Evolutionary conservation across 2,329 filamentous ascomycete species (phyloP), one percentile per base, ranked within the genome.

Genomic region (Paecilomyces variotii): DNA sequence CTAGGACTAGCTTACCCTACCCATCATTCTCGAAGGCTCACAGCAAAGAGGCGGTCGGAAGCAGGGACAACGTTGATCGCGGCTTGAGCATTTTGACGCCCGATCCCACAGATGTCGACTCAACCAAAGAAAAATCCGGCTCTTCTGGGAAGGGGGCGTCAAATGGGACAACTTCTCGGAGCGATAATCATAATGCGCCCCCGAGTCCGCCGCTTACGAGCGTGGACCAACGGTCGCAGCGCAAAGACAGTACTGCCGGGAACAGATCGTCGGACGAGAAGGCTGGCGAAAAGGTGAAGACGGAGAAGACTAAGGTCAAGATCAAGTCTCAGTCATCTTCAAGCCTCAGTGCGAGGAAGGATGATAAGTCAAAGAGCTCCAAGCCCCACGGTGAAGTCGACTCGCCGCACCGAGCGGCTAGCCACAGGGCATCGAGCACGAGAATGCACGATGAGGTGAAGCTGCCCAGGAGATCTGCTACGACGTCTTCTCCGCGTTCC

Each of bases 1-100:
- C 76, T 54, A 77, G 75, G 62, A 68, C 74, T 28, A 82, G 81
- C 61, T 70, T 89, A 50, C 87, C 90, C 5, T 96, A 96, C 70
- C 90, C 91, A 1, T 82, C 82, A 10, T 91, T 95, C 74, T 94
- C 89, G 76, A 97, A 95, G 76, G 89, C 89, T 11, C 90, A 96
- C 73, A 95, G 91, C 79, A 94, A 91, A 74, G 93, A 97, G 76
- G 84, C 86, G 52, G 84, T 96, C 57, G 81, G 84, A 63, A 87
- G 84, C 69, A 79, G 79, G 56, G 83, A 86, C 53, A 80, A 84
- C 56, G 64, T 83, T 54, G 49, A 69, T 68, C 54, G 72, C 68
- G 62, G 73, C 57, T 67, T 68, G 32, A 71, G 72, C 58, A 74
- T 79, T 60, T 80, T 84, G 62, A 91, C 89, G 1, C 89, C 89